Evolutionary conservation across 768 basidiomycete genomes (phyloP).

Genomic region (Hypholoma sublateritium): DNA sequence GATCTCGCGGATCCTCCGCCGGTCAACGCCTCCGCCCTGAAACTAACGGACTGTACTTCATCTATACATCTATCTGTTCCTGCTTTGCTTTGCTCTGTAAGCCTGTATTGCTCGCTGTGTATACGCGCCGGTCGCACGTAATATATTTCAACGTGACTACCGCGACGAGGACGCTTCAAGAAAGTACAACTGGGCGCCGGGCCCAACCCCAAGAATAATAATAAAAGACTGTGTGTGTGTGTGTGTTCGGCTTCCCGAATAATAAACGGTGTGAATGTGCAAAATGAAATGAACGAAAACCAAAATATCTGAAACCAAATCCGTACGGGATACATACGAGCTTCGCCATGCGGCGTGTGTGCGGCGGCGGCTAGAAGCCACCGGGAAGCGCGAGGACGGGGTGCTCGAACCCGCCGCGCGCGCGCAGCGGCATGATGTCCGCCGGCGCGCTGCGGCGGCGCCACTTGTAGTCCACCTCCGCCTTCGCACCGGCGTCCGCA

Average conservation of each 20-base stretch:
- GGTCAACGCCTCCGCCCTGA: slow-evolving; percentile 27
- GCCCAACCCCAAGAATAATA: slow-evolving; percentile 1
- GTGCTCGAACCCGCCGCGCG: slow-evolving; percentile 57
- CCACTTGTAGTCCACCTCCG: slow-evolving; percentile 29
- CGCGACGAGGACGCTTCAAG: neutral
- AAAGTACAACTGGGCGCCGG: slow-evolving; percentile 7
- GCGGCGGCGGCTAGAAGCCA: slow-evolving; percentile 41
- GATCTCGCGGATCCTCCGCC: slow-evolving; percentile 51
- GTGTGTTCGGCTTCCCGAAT: neutral
- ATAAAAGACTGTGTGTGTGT: slow-evolving; percentile 5
- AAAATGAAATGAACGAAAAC: slow-evolving; percentile 1
- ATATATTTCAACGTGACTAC: neutral
- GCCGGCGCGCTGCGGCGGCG: slow-evolving; percentile 66
- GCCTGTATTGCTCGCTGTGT: neutral
- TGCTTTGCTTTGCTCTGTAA: neutral
- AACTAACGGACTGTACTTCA: neutral
- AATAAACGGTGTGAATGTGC: slow-evolving; percentile 1
- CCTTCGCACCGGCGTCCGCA: neutral
- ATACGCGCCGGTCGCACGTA: neutral
- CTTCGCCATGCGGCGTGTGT: neutral
- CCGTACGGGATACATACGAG: neutral
- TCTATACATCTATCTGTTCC: neutral
- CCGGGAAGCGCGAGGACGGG: slow-evolving; percentile 59
- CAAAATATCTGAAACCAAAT: neutral
- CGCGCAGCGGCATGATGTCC: slow-evolving; percentile 46